A percentile compares a stretch with the other conserved stretches of the same genome.
Evolutionary conservation across 169 alveolate species (phyloP).

Genomic region (Eimeria necatrix): DNA sequence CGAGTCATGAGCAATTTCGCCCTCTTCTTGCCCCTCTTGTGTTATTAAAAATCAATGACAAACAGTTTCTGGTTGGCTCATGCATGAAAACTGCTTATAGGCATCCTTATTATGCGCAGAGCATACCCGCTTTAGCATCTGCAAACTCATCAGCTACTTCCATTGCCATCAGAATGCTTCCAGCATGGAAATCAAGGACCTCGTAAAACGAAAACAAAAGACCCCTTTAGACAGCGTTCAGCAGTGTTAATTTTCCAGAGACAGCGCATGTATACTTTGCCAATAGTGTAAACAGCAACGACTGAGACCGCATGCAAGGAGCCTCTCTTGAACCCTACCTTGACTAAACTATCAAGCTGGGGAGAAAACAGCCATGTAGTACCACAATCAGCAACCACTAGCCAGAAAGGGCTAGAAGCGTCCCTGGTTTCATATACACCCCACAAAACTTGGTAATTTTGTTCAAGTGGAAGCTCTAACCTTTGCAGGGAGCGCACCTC

Average conservation of each 20-base stretch:
- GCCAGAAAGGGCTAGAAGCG: constrained; percentile 35
- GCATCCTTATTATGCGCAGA: no score
- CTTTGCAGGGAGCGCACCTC: neutral
- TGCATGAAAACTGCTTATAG: no score
- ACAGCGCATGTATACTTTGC: neutral
- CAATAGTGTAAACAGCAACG: neutral
- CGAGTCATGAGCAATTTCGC: no score
- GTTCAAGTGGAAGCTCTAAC: neutral
- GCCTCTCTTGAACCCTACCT: neutral
- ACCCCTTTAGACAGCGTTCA: no score
- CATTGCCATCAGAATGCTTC: constrained; percentile 47
- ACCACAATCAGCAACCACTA: constrained; percentile 56
- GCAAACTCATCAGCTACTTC: constrained; percentile 1
- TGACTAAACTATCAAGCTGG: constrained; percentile 2
- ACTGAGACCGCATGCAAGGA: neutral
- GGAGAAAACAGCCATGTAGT: constrained; percentile 62
- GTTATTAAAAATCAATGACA: no score
- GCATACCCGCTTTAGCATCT: no score
- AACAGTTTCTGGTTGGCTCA: no score
- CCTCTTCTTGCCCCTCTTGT: no score
- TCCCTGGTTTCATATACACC: neutral
- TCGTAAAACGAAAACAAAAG: neutral
- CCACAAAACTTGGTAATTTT: neutral
- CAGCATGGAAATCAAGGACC: constrained; percentile 58
- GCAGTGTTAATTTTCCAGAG: no score